Percentiles rank a stretch among this genome's conserved stretches.
phyloP scores from a whole-genome alignment of 495 filamentous ascomycete species.

The Penicillium chermesinum region DNA sequence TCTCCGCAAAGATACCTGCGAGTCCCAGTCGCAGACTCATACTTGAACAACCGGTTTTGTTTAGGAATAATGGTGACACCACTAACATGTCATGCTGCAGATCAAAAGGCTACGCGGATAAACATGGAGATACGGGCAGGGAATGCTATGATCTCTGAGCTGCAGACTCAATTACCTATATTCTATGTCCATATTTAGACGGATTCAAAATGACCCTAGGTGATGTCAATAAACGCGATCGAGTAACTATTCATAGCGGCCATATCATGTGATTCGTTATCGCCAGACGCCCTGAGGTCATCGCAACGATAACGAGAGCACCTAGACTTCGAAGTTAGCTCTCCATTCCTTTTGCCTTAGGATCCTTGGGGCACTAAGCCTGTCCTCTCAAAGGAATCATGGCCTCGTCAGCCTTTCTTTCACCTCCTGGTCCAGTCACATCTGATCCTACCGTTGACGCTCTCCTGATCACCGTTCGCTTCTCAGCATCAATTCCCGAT shows the following conservation, averaged over 20 bases:
- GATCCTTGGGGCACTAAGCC: not conserved
- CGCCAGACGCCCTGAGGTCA: not conserved
- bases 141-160: too few relatives aligned
- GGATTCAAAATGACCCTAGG: not conserved
- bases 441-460: constrained; percentile 33
- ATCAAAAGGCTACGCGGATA: too few relatives aligned
- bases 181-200: too few relatives aligned
- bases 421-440: constrained; percentile 7
- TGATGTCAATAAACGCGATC: not conserved
- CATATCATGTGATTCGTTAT: not conserved
- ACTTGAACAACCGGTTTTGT: too few relatives aligned
- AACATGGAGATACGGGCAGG: too few relatives aligned
- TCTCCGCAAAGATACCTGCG: too few relatives aligned
- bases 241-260: not conserved
- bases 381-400: constrained; percentile 1
- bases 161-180: too few relatives aligned
- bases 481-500: constrained; percentile 79
- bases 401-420: constrained; percentile 17
- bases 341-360: too few relatives aligned
- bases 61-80: too few relatives aligned
- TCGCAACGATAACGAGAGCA: not conserved
- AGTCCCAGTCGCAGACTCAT: too few relatives aligned
- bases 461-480: constrained; percentile 76
- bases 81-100: too few relatives aligned
- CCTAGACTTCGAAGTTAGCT: not conserved